These are phyloP conservation scores for Colletotrichum viniferum DNA, from an alignment of 2,329 filamentous ascomycete genomes.

Conservation along the genomic window DNA sequence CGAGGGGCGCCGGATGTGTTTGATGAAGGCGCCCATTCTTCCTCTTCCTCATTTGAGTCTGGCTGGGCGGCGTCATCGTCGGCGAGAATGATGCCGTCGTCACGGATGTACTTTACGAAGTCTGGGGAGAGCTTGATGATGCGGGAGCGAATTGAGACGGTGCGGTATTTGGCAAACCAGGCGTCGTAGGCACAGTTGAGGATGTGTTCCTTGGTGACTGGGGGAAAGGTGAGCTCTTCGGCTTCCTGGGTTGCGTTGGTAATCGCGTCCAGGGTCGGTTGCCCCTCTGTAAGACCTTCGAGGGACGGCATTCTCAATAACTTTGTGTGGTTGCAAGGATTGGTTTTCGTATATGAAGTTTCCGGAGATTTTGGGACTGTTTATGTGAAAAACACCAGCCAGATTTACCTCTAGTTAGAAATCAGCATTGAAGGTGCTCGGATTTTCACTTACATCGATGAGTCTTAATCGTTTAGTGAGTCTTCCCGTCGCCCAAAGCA, in stretches of 20 bases:
- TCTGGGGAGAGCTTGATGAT: conserved; percentile 77
- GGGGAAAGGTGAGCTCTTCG: conserved; percentile 71
- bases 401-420: not conserved
- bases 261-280: conserved; percentile 13
- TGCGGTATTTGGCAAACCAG: conserved; percentile 83
- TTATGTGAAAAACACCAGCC: not conserved
- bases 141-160: conserved; percentile 82
- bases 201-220: conserved; percentile 84
- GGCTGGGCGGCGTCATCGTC: conserved; percentile 61
- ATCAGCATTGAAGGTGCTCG: not conserved
- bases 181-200: conserved; percentile 92
- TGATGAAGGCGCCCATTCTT: conserved; percentile 46
- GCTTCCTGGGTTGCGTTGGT: conserved; percentile 15
- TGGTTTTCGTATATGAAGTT: not conserved
- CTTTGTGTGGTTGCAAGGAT: not conserved
- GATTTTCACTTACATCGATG: conserved; percentile 18
- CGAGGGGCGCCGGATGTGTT: conserved; percentile 9
- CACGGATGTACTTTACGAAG: conserved; percentile 86
- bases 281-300: conserved; percentile 23
- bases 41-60: conserved; percentile 60
- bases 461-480: conserved; percentile 14
- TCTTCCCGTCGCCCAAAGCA: conserved; percentile 11
- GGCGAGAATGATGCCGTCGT: conserved; percentile 90
- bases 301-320: conserved; percentile 34
- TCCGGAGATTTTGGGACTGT: not conserved